phyloP scores from a whole-genome alignment of 352 stramenopile species.

The Globisporangium recalcitrans region DNA sequence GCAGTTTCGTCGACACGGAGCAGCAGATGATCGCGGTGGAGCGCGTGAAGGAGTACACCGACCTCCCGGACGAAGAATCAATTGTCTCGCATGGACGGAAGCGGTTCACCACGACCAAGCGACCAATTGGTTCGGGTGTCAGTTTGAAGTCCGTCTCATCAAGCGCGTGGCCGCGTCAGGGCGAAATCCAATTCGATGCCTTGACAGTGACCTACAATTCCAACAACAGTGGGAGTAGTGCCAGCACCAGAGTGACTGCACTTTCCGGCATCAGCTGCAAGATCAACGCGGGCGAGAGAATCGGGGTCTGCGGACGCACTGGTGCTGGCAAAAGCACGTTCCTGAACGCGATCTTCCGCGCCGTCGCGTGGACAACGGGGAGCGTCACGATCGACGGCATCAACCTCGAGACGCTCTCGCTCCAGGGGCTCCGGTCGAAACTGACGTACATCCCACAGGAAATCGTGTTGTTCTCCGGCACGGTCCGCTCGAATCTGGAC shows the following conservation, averaged over 20 bases:
- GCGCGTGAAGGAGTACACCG: constrained; percentile 79
- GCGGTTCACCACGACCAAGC: not conserved
- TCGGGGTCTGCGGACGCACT: constrained; percentile 85
- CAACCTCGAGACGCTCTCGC: constrained; percentile 48
- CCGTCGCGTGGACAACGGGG: constrained; percentile 43
- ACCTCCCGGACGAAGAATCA: constrained; percentile 45
- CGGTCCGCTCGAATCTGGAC: constrained; percentile 84
- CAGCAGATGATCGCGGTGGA: constrained; percentile 91
- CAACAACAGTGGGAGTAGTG: no score
- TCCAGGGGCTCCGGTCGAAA: constrained; percentile 55
- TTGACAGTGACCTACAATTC: constrained; percentile 43
- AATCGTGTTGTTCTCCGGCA: constrained; percentile 75
- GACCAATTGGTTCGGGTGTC: not conserved
- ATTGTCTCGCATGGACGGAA: constrained; percentile 14
- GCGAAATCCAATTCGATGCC: constrained; percentile 43
- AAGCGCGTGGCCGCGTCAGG: constrained; percentile 36
- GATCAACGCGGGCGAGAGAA: constrained; percentile 50
- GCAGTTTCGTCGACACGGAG: constrained; percentile 85
- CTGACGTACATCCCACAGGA: constrained; percentile 86
- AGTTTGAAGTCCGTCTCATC: not conserved
- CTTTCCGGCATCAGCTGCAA: constrained; percentile 41
- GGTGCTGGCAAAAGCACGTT: constrained; percentile 90
- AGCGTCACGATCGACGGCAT: constrained; percentile 72
- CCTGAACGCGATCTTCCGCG: constrained; percentile 76
- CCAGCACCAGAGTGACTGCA: constrained; percentile 21